Conservation (phyloP, 805 yeast genomes). For the Suhomyces sp. region DNA sequence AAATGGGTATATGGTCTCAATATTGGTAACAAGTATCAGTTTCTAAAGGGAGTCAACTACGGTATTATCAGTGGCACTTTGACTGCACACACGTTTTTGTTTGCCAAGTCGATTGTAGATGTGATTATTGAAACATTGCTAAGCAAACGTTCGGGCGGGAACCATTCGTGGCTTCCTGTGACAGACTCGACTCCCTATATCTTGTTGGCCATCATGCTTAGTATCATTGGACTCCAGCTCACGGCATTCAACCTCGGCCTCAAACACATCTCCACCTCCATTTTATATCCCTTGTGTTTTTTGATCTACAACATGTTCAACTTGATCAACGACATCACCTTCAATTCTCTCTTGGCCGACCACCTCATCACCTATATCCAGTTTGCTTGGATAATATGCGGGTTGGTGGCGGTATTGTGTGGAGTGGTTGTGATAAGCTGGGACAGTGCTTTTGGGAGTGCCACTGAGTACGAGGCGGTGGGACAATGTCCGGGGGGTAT, state of each 20-base stretch:
- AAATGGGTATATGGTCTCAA: slow-evolving; percentile 5
- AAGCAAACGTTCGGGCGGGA: slow-evolving; percentile 22
- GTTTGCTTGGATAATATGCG: slow-evolving; percentile 43
- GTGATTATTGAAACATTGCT: slow-evolving; percentile 49
- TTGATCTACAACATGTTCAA: slow-evolving; percentile 75
- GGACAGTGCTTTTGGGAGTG: slow-evolving; percentile 33
- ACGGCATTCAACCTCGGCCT: slow-evolving; percentile 73
- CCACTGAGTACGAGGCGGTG: not conserved
- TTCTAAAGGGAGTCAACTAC: slow-evolving; percentile 55
- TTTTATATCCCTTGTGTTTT: slow-evolving; percentile 81
- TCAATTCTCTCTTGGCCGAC: slow-evolving; percentile 58
- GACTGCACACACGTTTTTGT: slow-evolving; percentile 79
- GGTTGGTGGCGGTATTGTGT: slow-evolving; percentile 50
- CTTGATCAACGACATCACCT: slow-evolving; percentile 43
- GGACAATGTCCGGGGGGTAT: not conserved
- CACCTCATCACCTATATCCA: slow-evolving; percentile 44
- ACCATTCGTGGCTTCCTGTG: slow-evolving; percentile 12
- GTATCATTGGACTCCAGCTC: slow-evolving; percentile 68
- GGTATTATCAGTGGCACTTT: slow-evolving; percentile 73
- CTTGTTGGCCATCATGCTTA: slow-evolving; percentile 52
- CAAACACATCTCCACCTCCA: slow-evolving; percentile 65
- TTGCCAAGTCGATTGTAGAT: slow-evolving; percentile 84
- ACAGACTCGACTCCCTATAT: slow-evolving; percentile 32
- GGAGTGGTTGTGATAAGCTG: slow-evolving; percentile 71
- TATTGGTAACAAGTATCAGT: slow-evolving; percentile 19